These are phyloP conservation scores for Fusarium miscanthi DNA, from an alignment of 2,329 filamentous ascomycete genomes.

Conservation along the genomic window DNA sequence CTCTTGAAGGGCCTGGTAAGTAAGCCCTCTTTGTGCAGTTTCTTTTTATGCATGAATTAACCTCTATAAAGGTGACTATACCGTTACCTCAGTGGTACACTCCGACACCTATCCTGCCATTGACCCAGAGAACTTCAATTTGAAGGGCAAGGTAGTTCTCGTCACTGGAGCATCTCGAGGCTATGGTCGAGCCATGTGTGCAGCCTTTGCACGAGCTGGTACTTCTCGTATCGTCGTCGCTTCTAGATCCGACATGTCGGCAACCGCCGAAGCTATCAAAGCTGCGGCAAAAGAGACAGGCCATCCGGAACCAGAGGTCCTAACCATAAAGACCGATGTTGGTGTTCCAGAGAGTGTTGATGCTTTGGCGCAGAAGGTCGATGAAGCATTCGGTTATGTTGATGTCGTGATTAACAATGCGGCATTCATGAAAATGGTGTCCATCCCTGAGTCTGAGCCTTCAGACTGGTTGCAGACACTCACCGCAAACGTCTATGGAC, in stretches of 20 bases:
- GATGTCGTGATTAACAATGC: constrained; percentile 20
- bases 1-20: constrained; percentile 16
- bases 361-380: neutral
- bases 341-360: constrained; percentile 10
- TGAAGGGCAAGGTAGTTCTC: constrained; percentile 4
- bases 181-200: constrained; percentile 15
- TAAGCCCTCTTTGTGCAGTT: accelerated
- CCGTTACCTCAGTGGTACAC: constrained; percentile 2
- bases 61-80: neutral
- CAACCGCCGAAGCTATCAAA: neutral
- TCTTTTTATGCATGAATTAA: neutral
- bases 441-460: constrained; percentile 10
- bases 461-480: constrained; percentile 12
- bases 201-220: constrained; percentile 1
- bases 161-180: constrained; percentile 20
- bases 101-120: constrained; percentile 13
- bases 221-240: constrained; percentile 1
- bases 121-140: constrained; percentile 3
- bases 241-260: constrained; percentile 5
- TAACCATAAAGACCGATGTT: constrained; percentile 5
- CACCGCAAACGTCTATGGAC: constrained; percentile 3
- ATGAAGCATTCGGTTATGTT: neutral
- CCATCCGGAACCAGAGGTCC: neutral
- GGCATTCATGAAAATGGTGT: constrained; percentile 13
- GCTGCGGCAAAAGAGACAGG: neutral